Evolutionary conservation across 2,329 filamentous ascomycete genomes (phyloP).

Genomic region (Drechslerella coelobrocha): DNA sequence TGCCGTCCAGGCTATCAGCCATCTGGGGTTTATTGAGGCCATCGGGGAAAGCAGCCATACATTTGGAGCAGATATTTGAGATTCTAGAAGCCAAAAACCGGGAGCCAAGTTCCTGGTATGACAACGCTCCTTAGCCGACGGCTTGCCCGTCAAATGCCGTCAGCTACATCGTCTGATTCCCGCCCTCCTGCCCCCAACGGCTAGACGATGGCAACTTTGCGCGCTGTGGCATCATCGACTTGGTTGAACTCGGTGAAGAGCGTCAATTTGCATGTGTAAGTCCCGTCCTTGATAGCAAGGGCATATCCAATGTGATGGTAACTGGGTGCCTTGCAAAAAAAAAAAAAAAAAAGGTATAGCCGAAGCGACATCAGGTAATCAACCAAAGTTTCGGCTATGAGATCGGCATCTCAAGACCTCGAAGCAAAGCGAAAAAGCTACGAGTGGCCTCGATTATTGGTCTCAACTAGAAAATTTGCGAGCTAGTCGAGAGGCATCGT

Average conservation of each 20-base stretch:
- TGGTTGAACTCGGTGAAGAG: neutral
- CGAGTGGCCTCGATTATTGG: neutral
- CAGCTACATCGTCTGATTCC: neutral
- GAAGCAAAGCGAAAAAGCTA: neutral
- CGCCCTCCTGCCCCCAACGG: neutral
- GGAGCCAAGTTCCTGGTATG: neutral
- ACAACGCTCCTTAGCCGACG: neutral
- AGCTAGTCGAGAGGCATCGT: neutral
- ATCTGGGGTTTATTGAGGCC: too few relatives aligned
- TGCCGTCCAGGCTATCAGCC: too few relatives aligned
- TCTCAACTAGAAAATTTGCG: neutral
- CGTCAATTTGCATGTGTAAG: neutral
- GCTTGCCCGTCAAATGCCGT: neutral
- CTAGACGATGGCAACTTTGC: neutral
- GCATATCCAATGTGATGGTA: constrained; percentile 12
- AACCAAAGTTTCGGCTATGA: constrained; percentile 26
- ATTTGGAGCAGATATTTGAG: neutral
- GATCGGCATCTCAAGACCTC: constrained; percentile 29
- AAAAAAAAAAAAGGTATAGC: neutral
- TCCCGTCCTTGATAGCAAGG: neutral
- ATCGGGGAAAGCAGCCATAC: too few relatives aligned
- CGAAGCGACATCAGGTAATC: neutral
- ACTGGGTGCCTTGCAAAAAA: neutral
- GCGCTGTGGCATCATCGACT: neutral
- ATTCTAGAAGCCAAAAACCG: neutral